Evolutionary conservation across 139 green algal genomes (phyloP), one percentile per base, ranked within the genome.

Genomic region (Tetradesmus obliquus): DNA sequence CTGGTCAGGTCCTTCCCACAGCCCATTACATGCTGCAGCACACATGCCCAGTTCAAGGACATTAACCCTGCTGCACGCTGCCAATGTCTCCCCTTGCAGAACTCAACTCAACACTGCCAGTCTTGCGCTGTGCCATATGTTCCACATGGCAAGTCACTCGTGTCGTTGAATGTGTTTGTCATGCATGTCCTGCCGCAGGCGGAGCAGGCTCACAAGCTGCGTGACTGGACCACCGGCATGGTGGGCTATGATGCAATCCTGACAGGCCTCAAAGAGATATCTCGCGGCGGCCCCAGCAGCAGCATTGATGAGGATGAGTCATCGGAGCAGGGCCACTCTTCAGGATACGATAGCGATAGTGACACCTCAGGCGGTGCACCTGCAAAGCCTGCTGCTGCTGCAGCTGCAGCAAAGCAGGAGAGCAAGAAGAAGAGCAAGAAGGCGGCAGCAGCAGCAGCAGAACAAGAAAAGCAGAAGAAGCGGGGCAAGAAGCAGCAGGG

Each of bases 151-250:
- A 45, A 45, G 32, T 45, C 32, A 45, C 32, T 45, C 32, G 32
- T 45, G 32, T 45, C 32, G 32, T 45, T 45, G 32, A 45, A 45
- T 45, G 32, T 45, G 32, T 45, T 45, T 45, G 32, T 45, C 0
- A 45, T 45, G 32, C 2, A 76, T 19, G 17, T 76, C 17, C 5
- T 3, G 2, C 10, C 86, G 13, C 92, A 97, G 96, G 94, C 94
- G 13, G 95, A 97, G 87, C 92, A 94, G 0, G 92, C 86, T 0
- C 86, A 94, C n/a, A 88, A 91, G 5, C 12, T 90, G 5, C 91
- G 93, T 5, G 95, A 97, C 81, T 98, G 96, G 96, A 97, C 94
- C 54, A 93, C 93, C 8, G 96, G 96, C 45, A 98, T 97, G 95
- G 91, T 95, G 3, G 94, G 93, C 62, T 98, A 96, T 88, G 95